Conservation (phyloP, 345 rosid genomes). For the Eucalyptus curtisii region DNA sequence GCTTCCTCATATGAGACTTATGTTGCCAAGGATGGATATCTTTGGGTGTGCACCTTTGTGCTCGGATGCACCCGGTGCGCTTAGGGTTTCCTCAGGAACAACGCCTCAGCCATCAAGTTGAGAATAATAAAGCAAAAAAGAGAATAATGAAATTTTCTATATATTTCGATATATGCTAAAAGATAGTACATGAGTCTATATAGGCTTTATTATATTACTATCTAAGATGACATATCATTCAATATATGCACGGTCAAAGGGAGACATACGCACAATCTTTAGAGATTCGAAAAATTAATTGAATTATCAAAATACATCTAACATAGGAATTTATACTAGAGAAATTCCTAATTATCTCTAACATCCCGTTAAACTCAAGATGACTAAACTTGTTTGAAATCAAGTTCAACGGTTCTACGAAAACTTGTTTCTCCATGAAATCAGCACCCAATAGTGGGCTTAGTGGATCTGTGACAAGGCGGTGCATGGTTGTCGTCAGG, state of each 20-base stretch:
- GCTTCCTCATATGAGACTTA: not conserved
- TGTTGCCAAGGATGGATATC: not conserved
- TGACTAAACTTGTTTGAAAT: not conserved
- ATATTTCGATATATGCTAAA: not conserved
- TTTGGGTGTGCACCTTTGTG: not conserved
- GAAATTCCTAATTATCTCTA: not conserved
- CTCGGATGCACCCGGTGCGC: not conserved
- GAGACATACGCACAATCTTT: not conserved
- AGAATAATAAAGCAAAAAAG: not conserved
- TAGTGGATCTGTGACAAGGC: not conserved
- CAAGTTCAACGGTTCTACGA: not conserved
- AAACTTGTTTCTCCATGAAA: not conserved
- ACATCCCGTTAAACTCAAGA: too few species aligned
- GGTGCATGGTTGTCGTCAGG: accelerated
- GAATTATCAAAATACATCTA: not conserved
- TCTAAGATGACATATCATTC: not conserved
- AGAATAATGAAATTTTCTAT: not conserved
- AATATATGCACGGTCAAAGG: not conserved
- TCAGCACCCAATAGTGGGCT: not conserved
- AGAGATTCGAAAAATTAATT: not conserved
- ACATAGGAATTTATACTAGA: not conserved
- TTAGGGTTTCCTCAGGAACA: not conserved
- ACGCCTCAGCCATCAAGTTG: not conserved
- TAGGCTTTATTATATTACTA: not conserved
- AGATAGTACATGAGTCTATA: not conserved